Base-by-base conservation (phyloP, 257 asterid genomes). In the Solanum acaule region DNA sequence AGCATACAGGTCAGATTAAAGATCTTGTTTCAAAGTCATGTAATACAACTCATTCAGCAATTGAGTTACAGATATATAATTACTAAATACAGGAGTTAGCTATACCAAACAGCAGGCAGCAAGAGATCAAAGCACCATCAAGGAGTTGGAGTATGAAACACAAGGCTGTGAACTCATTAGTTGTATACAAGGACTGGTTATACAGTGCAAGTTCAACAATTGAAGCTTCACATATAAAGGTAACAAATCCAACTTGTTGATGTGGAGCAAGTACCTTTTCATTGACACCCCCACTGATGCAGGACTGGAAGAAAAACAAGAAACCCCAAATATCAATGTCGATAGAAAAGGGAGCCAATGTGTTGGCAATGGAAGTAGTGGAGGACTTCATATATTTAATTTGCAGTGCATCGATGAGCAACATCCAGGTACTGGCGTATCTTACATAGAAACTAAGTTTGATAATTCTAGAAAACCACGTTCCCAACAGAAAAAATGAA, bases 291-390 rank as follows among this genome's bases (percentile, higher is more conserved):
- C 5, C 81, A 75, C 68, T 34, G 75, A 88, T 91, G 90, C 90
- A 95, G 99, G 98, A 95, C 40, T 95, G 99, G 98, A 96, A 94
- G 92, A 93, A 93, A 90, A 89, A 90, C 86, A 92, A 38, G 81
- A 91, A 87, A 68, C 98, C 98, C 20, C 94, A 93, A 89, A 79
- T 93, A 85, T 93, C 97, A 35, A 71, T 95, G 83, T 86, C 81
- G 16, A 93, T 95, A 14, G 98, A 95, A 84, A 94, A 92, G 88
- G 96, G 98, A 88, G 90, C 92, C 78, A 93, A 91, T 86, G 90
- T 95, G 86, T 88, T 93, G 16, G 96, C 96, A 27, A 94, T 95
- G 96, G 98, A 95, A 91, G 97, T 96, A n/a, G 98, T 95, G 59
- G 99, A 96, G 91, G 99, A 96, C 65, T 95, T 96, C 75, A 91